Evolutionary conservation across 108 stramenopile genomes (phyloP).

Genomic region (Schizochytrium sp.): DNA sequence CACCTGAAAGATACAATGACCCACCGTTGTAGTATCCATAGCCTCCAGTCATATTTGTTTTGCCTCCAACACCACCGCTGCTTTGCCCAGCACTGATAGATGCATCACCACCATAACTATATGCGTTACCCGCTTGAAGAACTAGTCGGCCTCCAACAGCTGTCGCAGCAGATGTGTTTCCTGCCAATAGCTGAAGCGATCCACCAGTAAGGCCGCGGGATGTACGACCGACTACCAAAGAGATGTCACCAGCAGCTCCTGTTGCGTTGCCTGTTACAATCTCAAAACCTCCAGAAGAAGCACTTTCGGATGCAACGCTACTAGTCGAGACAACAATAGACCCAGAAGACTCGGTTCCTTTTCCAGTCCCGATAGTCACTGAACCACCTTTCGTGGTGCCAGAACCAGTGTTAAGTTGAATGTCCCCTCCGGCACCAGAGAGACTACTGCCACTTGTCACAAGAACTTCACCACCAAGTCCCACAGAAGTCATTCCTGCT

Average conservation of each 20-base stretch:
- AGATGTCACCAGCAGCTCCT: background rate
- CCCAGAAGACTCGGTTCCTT: background rate
- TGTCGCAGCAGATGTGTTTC: background rate
- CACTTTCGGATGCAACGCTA: background rate
- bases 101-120: background rate
- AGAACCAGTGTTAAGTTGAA: background rate
- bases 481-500: background rate
- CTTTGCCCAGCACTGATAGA: background rate
- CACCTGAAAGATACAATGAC: background rate
- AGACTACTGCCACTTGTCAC: background rate
- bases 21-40: background rate
- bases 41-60: slow-evolving; percentile 38
- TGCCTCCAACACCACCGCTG: background rate
- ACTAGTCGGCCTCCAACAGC: background rate
- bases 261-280: background rate
- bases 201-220: background rate
- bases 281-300: background rate
- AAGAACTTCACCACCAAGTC: background rate
- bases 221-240: background rate
- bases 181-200: background rate
- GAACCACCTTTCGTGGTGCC: background rate
- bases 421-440: slow-evolving; percentile 16
- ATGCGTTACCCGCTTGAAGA: background rate
- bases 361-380: background rate
- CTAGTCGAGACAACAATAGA: background rate